These are phyloP conservation scores for Globisporangium spinosum DNA, from an alignment of 352 stramenopile genomes.

Conservation along the genomic window DNA sequence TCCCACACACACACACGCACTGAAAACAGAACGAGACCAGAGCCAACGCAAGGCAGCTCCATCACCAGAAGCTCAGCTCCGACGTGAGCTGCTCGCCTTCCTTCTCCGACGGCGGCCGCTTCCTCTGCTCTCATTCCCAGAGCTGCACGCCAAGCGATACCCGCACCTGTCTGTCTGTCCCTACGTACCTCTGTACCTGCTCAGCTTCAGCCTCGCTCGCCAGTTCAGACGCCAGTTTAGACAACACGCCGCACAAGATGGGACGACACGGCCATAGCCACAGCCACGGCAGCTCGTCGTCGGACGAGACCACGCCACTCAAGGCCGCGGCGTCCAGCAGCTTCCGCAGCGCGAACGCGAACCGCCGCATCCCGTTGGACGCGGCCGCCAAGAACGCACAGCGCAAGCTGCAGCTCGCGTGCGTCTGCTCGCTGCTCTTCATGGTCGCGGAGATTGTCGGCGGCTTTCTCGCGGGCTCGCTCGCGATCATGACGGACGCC, in stretches of 20 bases:
- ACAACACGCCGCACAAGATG: neutral
- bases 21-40: neutral
- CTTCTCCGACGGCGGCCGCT: neutral
- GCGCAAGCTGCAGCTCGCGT: slow-evolving; percentile 61
- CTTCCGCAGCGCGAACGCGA: slow-evolving; percentile 10
- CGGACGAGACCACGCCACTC: slow-evolving; percentile 56
- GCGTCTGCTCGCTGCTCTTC: slow-evolving; percentile 88
- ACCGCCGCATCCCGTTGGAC: slow-evolving; percentile 55
- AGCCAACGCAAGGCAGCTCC: neutral
- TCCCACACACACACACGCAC: too few relatives aligned
- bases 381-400: slow-evolving; percentile 49
- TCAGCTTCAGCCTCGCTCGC: neutral
- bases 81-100: neutral
- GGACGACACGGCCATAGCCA: slow-evolving; percentile 8
- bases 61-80: neutral
- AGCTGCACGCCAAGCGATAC: neutral
- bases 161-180: neutral
- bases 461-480: slow-evolving; percentile 90
- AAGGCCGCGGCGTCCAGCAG: slow-evolving; percentile 25
- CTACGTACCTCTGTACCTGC: neutral
- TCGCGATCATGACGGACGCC: slow-evolving; percentile 93
- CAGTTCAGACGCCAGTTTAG: neutral
- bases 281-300: slow-evolving; percentile 27
- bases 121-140: neutral
- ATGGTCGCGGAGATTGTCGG: slow-evolving; percentile 94